These are phyloP conservation scores for Penicillium coprophilum DNA, from an alignment of 495 filamentous ascomycete species.

Conservation along the genomic window DNA sequence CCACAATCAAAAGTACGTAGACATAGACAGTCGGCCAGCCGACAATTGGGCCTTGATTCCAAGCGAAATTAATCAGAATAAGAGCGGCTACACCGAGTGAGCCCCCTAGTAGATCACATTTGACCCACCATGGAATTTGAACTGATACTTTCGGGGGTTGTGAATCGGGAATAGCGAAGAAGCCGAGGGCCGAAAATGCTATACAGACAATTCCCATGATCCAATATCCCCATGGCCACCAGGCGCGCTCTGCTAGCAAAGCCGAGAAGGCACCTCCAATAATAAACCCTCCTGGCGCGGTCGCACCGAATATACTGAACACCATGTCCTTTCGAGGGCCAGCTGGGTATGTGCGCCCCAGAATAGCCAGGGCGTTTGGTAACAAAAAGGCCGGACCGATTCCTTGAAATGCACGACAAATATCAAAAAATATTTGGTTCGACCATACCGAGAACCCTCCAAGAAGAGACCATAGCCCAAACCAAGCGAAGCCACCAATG, in stretches of 20 bases:
- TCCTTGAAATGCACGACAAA: constrained; percentile 50
- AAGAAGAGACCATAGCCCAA: constrained; percentile 57
- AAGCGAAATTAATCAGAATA: constrained; percentile 58
- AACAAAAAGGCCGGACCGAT: constrained; percentile 53
- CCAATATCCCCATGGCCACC: constrained; percentile 68
- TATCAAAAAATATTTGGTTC: constrained; percentile 42
- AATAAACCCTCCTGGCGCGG: constrained; percentile 54
- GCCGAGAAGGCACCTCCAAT: constrained; percentile 51
- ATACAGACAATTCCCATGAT: constrained; percentile 50
- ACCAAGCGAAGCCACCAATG: constrained; percentile 61
- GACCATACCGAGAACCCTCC: constrained; percentile 50
- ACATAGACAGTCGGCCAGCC: constrained; percentile 57
- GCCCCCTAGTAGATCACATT: constrained; percentile 48
- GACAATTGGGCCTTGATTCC: constrained; percentile 60
- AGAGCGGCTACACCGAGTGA: constrained; percentile 54
- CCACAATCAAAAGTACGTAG: constrained; percentile 56
- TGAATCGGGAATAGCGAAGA: constrained; percentile 47
- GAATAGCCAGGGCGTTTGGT: constrained; percentile 50
- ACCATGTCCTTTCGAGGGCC: constrained; percentile 58
- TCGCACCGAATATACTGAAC: constrained; percentile 61
- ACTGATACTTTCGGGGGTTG: constrained; percentile 16
- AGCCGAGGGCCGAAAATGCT: constrained; percentile 37
- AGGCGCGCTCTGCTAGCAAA: constrained; percentile 50
- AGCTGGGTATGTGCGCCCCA: constrained; percentile 43
- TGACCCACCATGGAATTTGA: not conserved